These are phyloP conservation scores for Saccharomyces hybrid DNA, from an alignment of 1,139 yeast genomes.

Conservation along the genomic window DNA sequence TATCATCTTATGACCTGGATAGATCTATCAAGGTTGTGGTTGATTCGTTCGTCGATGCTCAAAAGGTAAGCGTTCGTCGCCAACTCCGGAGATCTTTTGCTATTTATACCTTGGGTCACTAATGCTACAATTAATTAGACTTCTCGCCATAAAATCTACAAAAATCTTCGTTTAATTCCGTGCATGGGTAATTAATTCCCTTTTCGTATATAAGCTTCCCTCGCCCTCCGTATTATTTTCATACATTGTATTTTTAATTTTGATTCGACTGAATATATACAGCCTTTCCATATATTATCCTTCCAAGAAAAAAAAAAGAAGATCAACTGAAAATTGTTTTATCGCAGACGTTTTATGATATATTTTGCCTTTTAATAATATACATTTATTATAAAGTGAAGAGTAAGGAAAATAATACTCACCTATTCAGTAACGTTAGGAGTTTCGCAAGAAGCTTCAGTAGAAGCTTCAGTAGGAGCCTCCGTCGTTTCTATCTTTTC, in stretches of 20 bases:
- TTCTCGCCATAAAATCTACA: neutral
- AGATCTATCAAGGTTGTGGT: slow-evolving; percentile 88
- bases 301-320: neutral
- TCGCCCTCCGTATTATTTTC: neutral
- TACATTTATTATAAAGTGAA: neutral
- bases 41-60: slow-evolving; percentile 92
- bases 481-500: slow-evolving; percentile 6
- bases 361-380: neutral
- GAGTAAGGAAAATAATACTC: neutral
- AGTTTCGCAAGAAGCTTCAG: neutral
- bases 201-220: neutral
- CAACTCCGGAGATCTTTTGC: slow-evolving; percentile 81
- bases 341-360: neutral
- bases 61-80: slow-evolving; percentile 82
- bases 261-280: neutral
- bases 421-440: slow-evolving; percentile 5
- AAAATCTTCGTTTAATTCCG: neutral
- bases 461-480: neutral
- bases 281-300: too few species aligned
- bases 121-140: neutral
- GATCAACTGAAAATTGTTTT: neutral
- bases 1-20: slow-evolving; percentile 76
- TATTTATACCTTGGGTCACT: slow-evolving; percentile 54
- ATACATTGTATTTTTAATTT: neutral
- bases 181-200: neutral